phyloP scores from a whole-genome alignment of 1,284 basidiomycete species.

The Tilletia caries region DNA sequence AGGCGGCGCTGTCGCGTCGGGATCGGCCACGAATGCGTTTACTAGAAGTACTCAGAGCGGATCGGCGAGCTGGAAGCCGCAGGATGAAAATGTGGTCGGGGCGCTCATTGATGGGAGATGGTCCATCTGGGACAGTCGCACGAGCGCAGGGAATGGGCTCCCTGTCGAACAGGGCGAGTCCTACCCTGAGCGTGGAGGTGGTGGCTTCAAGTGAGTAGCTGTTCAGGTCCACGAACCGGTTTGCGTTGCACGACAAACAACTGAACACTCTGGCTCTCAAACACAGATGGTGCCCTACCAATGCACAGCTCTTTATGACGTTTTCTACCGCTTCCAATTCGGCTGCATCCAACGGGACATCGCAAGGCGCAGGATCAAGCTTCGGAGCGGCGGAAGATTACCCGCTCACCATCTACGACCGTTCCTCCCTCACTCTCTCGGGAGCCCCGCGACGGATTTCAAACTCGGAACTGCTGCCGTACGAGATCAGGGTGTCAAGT shows the following conservation, averaged over 20 bases:
- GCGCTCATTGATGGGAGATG: background rate
- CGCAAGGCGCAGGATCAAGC: background rate
- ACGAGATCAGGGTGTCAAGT: background rate
- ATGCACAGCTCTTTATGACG: background rate
- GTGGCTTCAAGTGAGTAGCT: background rate
- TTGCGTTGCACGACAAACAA: too few species aligned
- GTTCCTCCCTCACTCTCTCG: background rate
- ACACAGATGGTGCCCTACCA: background rate
- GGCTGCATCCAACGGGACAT: background rate
- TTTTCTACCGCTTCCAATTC: background rate
- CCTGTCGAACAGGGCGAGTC: background rate
- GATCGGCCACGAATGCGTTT: background rate
- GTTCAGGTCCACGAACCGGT: too few species aligned
- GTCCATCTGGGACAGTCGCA: background rate
- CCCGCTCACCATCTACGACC: slow-evolving; percentile 1
- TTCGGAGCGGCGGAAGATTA: background rate
- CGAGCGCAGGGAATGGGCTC: background rate
- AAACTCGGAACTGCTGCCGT: background rate
- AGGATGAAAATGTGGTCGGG: slow-evolving; percentile 1
- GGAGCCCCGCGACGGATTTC: background rate
- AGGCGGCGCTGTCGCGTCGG: background rate
- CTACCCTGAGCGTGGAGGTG: background rate
- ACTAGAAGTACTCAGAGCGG: background rate
- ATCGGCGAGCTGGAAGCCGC: background rate
- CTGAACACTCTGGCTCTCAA: background rate